These are phyloP conservation scores for Musa beccarii DNA, from an alignment of 176 grass and related monocot genomes.

Conservation along the genomic window DNA sequence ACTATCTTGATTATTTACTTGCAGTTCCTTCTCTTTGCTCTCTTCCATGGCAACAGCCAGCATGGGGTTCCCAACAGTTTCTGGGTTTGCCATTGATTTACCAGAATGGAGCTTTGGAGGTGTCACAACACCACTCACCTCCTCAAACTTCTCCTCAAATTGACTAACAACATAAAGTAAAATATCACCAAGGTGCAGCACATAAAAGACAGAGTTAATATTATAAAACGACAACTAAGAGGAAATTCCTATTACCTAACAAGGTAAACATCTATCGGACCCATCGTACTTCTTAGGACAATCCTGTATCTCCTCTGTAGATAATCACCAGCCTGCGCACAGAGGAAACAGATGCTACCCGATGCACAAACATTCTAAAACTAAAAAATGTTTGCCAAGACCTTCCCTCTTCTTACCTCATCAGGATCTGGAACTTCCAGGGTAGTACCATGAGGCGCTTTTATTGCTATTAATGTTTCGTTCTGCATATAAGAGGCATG, in stretches of 20 bases:
- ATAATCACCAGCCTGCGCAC: constrained; percentile 57
- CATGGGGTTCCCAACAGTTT: constrained; percentile 19
- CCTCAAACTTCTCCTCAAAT: constrained; percentile 68
- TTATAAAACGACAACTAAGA: not conserved
- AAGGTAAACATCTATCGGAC: constrained; percentile 86
- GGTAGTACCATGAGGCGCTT: constrained; percentile 83
- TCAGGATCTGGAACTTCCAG: constrained; percentile 89
- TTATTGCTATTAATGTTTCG: constrained; percentile 78
- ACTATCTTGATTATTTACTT: constrained; percentile 21
- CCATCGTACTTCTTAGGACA: constrained; percentile 82
- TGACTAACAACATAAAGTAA: not conserved
- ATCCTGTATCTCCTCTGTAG: constrained; percentile 76
- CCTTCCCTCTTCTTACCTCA: constrained; percentile 39
- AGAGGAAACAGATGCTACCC: constrained; percentile 12
- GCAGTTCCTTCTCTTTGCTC: constrained; percentile 29
- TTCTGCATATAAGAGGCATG: constrained; percentile 41
- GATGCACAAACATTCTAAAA: not conserved
- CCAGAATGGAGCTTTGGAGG: constrained; percentile 22
- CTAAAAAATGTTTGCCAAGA: not conserved
- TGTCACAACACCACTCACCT: constrained; percentile 33
- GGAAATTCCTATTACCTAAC: constrained; percentile 46
- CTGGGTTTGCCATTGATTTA: constrained; percentile 25
- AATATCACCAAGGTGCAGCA: not conserved
- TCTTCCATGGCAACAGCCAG: constrained; percentile 27
- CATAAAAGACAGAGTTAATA: not conserved